phyloP scores from a whole-genome alignment of 2,329 filamentous ascomycete genomes.

The Fusarium solani-melongenae region DNA sequence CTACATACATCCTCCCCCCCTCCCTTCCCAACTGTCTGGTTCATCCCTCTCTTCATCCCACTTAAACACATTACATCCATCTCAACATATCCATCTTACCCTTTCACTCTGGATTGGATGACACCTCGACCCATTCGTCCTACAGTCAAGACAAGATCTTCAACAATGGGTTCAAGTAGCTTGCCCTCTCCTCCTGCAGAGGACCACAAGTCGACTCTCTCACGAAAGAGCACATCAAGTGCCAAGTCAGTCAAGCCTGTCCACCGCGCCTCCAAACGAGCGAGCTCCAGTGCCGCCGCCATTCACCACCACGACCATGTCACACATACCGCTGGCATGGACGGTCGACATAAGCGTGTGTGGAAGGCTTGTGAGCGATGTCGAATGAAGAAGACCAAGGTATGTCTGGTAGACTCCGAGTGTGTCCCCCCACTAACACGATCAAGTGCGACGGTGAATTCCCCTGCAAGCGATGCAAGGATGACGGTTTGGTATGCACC shows the following conservation, averaged over 20 bases:
- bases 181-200: slow-evolving; percentile 66
- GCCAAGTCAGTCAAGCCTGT: slow-evolving; percentile 61
- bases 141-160: slow-evolving; percentile 10
- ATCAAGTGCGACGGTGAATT: slow-evolving; percentile 70
- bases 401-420: slow-evolving; percentile 43
- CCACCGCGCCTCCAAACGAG: slow-evolving; percentile 64
- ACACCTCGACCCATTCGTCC: slow-evolving; percentile 15
- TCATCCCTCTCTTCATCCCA: slow-evolving; percentile 17
- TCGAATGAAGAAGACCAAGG: slow-evolving; percentile 78
- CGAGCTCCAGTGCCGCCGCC: slow-evolving; percentile 52
- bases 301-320: slow-evolving; percentile 53
- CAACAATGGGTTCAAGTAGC: slow-evolving; percentile 59
- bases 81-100: not conserved
- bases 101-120: slow-evolving; percentile 17
- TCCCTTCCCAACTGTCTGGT: slow-evolving; percentile 32
- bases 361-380: slow-evolving; percentile 76
- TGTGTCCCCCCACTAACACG: slow-evolving; percentile 25
- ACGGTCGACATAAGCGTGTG: slow-evolving; percentile 71
- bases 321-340: slow-evolving; percentile 52
- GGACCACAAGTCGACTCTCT: slow-evolving; percentile 52
- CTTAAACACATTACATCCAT: slow-evolving; percentile 28
- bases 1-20: slow-evolving; percentile 28
- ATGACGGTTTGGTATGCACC: slow-evolving; percentile 72
- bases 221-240: slow-evolving; percentile 53
- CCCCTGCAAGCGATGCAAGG: slow-evolving; percentile 74